Conservation (phyloP, 306 rosid species). For the Aeschynomene evenia region DNA sequence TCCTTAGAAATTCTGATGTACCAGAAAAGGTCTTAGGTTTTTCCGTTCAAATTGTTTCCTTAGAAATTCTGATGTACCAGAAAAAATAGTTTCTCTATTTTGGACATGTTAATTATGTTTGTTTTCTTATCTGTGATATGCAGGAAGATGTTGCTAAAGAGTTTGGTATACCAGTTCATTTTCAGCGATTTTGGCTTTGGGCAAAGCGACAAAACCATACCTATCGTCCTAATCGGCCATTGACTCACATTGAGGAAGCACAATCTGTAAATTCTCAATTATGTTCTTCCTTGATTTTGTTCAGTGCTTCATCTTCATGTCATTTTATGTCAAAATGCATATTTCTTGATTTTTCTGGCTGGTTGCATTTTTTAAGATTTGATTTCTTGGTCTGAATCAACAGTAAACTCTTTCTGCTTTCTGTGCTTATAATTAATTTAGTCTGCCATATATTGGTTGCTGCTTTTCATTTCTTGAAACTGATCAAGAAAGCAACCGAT, state of each 20-base stretch:
- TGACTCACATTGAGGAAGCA: constrained; percentile 65
- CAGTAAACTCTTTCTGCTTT: constrained; percentile 3
- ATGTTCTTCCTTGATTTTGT: not conserved
- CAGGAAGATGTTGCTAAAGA: constrained; percentile 92
- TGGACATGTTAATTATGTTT: not conserved
- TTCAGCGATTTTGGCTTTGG: constrained; percentile 93
- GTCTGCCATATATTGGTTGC: not conserved
- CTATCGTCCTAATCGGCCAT: constrained; percentile 79
- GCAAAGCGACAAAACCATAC: constrained; percentile 84
- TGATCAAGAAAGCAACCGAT: not conserved
- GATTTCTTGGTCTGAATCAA: not conserved
- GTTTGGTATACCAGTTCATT: constrained; percentile 75
- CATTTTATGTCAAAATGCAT: not conserved
- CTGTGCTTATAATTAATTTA: not conserved
- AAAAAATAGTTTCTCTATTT: not conserved
- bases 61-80: too few relatives aligned
- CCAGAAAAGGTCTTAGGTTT: too few relatives aligned
- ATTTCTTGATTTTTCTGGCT: not conserved
- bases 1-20: too few relatives aligned
- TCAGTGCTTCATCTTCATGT: constrained; percentile 10
- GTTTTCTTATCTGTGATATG: constrained; percentile 23
- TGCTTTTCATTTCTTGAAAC: not conserved
- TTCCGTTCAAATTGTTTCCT: too few relatives aligned
- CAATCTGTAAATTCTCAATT: constrained; percentile 55
- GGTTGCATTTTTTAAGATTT: not conserved